Evolutionary conservation across 2,329 filamentous ascomycete species (phyloP).

Genomic region (Teratosphaeria epicoccoides): DNA sequence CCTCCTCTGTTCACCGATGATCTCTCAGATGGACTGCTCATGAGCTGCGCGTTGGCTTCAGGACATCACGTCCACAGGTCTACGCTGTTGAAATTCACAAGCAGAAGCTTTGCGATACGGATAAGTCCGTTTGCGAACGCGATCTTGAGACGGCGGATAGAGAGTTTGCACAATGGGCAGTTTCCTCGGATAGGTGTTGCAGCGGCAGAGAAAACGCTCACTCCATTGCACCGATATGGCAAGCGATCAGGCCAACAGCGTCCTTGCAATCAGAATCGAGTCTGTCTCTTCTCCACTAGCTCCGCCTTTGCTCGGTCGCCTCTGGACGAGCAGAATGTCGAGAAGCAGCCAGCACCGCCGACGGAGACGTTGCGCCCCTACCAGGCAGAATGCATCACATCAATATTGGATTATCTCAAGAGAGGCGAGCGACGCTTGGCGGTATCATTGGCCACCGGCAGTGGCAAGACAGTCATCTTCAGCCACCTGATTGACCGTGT

Average conservation of each 20-base stretch:
- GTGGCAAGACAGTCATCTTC: conserved; percentile 91
- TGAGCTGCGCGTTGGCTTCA: not conserved
- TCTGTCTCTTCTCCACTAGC: not conserved
- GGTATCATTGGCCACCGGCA: conserved; percentile 74
- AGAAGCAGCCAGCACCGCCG: not conserved
- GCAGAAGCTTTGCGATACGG: not conserved
- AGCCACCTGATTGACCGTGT: conserved; percentile 84
- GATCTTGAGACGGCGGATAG: not conserved
- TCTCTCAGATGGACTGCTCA: not conserved
- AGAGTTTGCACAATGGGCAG: not conserved
- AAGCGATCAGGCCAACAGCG: not conserved
- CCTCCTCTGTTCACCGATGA: not conserved
- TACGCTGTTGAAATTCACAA: not conserved
- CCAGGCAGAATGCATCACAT: conserved; percentile 78
- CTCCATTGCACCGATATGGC: not conserved
- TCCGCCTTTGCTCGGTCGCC: not conserved
- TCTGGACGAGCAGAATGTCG: not conserved
- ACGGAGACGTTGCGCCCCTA: conserved; percentile 55
- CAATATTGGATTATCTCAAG: conserved; percentile 57
- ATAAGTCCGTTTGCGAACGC: not conserved
- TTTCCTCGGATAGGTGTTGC: too few relatives aligned
- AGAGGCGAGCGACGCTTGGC: conserved; percentile 67
- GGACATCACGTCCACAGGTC: not conserved
- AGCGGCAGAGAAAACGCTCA: too few relatives aligned
- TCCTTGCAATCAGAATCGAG: not conserved